Percentiles rank a stretch among this genome's conserved stretches.
Conservation (phyloP, 2,329 filamentous ascomycete species). For the Penicillium sp. region DNA sequence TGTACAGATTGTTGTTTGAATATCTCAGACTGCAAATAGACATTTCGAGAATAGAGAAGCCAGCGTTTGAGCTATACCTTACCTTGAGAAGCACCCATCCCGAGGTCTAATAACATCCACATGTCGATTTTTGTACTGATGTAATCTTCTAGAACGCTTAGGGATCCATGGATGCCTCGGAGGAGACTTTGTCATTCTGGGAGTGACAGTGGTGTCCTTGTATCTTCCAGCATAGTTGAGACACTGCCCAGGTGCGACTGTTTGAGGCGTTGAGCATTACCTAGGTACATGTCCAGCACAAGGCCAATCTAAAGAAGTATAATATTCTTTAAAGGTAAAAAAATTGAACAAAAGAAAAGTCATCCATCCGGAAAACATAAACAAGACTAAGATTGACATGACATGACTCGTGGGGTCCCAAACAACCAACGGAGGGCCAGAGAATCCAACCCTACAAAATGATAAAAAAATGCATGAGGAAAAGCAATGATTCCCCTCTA, state of each 20-base stretch:
- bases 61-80: background rate
- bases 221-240: too few species aligned
- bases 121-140: background rate
- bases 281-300: background rate
- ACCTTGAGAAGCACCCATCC: background rate
- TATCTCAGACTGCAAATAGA: background rate
- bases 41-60: background rate
- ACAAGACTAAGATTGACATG: constrained; percentile 28
- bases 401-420: constrained; percentile 32
- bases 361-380: constrained; percentile 23
- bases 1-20: background rate
- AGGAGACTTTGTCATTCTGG: too few species aligned
- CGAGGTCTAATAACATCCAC: background rate
- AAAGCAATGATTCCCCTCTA: constrained; percentile 22
- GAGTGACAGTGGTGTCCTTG: too few species aligned
- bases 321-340: constrained; percentile 19
- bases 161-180: too few species aligned
- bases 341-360: constrained; percentile 18
- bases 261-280: too few species aligned
- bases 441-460: constrained; percentile 27
- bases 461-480: constrained; percentile 24
- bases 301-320: constrained; percentile 12
- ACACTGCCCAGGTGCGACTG: too few species aligned
- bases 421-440: constrained; percentile 23
- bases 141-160: background rate